Percentiles rank a stretch among this genome's conserved stretches.
Evolutionary conservation across 345 rosid genomes (phyloP).

Genomic region (Rhodamnia argentea): DNA sequence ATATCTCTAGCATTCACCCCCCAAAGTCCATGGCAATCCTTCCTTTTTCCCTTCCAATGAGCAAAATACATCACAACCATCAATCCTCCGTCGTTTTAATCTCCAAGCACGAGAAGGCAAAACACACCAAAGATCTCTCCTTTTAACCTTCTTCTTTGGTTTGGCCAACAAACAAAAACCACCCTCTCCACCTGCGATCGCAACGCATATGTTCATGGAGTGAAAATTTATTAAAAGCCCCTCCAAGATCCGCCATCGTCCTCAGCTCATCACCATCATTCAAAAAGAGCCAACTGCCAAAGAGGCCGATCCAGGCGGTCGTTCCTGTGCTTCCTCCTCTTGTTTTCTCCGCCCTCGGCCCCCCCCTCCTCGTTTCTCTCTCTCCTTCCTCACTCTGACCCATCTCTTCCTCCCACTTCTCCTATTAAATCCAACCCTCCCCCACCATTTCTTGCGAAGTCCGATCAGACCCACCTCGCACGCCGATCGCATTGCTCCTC

Average conservation of each 20-base stretch:
- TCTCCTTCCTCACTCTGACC: neutral
- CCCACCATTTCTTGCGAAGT: neutral
- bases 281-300: neutral
- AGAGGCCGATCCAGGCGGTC: constrained; percentile 3
- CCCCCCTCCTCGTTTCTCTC: neutral
- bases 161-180: neutral
- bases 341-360: constrained; percentile 14
- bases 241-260: neutral
- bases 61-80: neutral
- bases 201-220: neutral
- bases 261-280: neutral
- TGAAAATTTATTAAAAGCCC: neutral
- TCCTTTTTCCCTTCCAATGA: neutral
- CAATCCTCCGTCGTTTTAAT: neutral
- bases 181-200: neutral
- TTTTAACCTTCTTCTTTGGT: neutral
- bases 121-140: neutral
- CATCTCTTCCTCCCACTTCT: neutral
- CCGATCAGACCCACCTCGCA: neutral
- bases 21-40: neutral
- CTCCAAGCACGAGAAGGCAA: neutral
- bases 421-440: neutral
- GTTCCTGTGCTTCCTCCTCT: constrained; percentile 1
- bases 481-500: neutral
- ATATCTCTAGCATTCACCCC: neutral